These are phyloP conservation scores for Ceratobasidium theobromae DNA, from an alignment of 1,284 basidiomycete genomes.

Conservation along the genomic window DNA sequence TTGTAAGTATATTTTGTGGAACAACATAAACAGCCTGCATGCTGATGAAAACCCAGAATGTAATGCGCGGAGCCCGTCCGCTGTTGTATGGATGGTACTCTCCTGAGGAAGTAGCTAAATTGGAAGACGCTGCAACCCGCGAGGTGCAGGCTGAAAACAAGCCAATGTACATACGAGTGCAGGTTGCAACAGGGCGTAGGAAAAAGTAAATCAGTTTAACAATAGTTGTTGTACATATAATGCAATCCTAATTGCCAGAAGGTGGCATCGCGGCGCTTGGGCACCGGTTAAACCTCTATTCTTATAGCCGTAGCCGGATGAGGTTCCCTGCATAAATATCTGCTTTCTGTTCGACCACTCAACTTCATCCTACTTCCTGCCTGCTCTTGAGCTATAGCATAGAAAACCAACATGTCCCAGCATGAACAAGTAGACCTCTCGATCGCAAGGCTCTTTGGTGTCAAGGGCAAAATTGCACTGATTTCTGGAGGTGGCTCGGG, in stretches of 20 bases:
- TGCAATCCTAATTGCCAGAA: background rate
- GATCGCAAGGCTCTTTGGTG: conserved; percentile 63
- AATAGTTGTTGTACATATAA: background rate
- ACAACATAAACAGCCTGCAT: background rate
- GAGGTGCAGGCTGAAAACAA: background rate
- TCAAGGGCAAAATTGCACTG: conserved; percentile 69
- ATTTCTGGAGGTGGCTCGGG: conserved; percentile 80
- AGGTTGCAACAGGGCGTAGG: conserved; percentile 5
- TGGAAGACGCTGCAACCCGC: conserved; percentile 9
- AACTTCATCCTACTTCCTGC: background rate
- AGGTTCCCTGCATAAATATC: background rate
- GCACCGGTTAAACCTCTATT: background rate
- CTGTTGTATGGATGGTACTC: conserved; percentile 9
- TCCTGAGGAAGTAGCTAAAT: conserved; percentile 10
- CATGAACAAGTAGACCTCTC: conserved; percentile 51
- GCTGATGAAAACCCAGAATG: background rate
- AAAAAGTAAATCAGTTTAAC: background rate
- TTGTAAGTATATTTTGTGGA: background rate
- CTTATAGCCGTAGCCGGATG: background rate
- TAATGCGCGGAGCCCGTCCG: conserved; percentile 1
- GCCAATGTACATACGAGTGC: conserved; percentile 16
- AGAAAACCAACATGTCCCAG: conserved; percentile 33
- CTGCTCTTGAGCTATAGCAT: background rate
- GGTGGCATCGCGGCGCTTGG: conserved; percentile 5
- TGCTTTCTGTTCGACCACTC: background rate